Evolutionary conservation across 2,329 filamentous ascomycete species (phyloP).

Genomic region (Rutstroemia sp.): DNA sequence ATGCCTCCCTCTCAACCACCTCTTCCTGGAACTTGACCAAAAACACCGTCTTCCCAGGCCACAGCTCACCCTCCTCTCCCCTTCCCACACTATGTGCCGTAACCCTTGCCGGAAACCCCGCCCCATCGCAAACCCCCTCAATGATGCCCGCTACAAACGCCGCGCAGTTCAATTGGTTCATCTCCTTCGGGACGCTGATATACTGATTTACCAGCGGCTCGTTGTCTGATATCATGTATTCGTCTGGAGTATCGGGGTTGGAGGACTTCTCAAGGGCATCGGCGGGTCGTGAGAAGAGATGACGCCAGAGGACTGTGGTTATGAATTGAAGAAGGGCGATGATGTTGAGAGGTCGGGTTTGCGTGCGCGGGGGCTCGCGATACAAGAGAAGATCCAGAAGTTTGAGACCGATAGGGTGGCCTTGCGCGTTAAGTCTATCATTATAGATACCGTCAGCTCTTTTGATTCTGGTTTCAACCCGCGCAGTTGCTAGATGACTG

Average conservation of each 20-base stretch:
- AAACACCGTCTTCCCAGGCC: constrained; percentile 95
- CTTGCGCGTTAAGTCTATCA: constrained; percentile 77
- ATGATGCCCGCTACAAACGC: constrained; percentile 93
- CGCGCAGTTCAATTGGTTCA: constrained; percentile 93
- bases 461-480: neutral
- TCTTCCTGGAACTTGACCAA: constrained; percentile 87
- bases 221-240: constrained; percentile 99
- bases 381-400: constrained; percentile 92
- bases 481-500: neutral
- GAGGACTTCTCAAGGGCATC: constrained; percentile 87
- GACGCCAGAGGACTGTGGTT: constrained; percentile 83
- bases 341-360: constrained; percentile 77
- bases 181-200: constrained; percentile 87
- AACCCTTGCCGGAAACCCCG: constrained; percentile 80
- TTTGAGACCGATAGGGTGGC: constrained; percentile 88
- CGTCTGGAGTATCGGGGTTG: constrained; percentile 74
- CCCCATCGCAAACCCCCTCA: constrained; percentile 91
- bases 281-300: constrained; percentile 84
- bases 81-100: constrained; percentile 75
- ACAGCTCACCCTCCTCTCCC: constrained; percentile 63
- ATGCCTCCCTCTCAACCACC: constrained; percentile 85
- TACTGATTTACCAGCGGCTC: constrained; percentile 94
- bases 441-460: neutral
- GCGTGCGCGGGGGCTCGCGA: constrained; percentile 62
- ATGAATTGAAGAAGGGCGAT: constrained; percentile 92